Percentiles rank a stretch among this genome's conserved stretches.
These are phyloP conservation scores for Coniochaeta sp. DNA, from an alignment of 2,329 filamentous ascomycete genomes.

Conservation along the genomic window DNA sequence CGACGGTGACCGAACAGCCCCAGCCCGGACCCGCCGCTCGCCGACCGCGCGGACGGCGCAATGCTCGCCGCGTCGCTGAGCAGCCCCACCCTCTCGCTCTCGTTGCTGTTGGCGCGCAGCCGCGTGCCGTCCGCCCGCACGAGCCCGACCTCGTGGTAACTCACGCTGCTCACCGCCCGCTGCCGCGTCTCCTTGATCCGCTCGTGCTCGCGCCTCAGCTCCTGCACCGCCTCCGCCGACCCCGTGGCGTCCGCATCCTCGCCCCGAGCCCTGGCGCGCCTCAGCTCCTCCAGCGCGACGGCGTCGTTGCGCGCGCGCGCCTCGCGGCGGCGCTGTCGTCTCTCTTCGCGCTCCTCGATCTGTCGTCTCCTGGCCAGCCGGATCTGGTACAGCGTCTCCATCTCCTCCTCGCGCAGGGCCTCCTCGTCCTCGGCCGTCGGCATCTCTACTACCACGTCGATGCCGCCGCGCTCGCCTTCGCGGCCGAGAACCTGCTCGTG, in stretches of 20 bases:
- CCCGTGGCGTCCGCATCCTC: constrained; percentile 41
- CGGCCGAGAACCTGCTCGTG: constrained; percentile 78
- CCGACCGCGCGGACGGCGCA: constrained; percentile 25
- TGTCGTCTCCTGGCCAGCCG: constrained; percentile 69
- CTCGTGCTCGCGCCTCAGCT: constrained; percentile 47
- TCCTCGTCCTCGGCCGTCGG: constrained; percentile 78
- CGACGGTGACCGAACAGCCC: constrained; percentile 30
- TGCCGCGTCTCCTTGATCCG: constrained; percentile 53
- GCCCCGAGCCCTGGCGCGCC: constrained; percentile 32
- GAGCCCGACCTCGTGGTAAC: constrained; percentile 69
- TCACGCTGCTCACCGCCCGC: constrained; percentile 65
- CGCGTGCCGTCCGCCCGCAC: constrained; percentile 72
- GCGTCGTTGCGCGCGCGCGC: constrained; percentile 65
- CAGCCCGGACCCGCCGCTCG: constrained; percentile 16
- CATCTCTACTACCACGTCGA: constrained; percentile 83
- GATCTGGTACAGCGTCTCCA: constrained; percentile 90
- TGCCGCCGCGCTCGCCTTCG: constrained; percentile 85
- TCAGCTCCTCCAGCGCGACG: constrained; percentile 60
- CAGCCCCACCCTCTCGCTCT: constrained; percentile 65
- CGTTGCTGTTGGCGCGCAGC: constrained; percentile 63
- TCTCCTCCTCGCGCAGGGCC: constrained; percentile 72
- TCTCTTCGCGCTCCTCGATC: constrained; percentile 67
- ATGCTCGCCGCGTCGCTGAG: constrained; percentile 67
- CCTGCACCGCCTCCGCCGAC: constrained; percentile 49
- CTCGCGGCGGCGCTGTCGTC: constrained; percentile 61